phyloP scores from a whole-genome alignment of 2,329 filamentous ascomycete species.

The Cladophialophora immunda region DNA sequence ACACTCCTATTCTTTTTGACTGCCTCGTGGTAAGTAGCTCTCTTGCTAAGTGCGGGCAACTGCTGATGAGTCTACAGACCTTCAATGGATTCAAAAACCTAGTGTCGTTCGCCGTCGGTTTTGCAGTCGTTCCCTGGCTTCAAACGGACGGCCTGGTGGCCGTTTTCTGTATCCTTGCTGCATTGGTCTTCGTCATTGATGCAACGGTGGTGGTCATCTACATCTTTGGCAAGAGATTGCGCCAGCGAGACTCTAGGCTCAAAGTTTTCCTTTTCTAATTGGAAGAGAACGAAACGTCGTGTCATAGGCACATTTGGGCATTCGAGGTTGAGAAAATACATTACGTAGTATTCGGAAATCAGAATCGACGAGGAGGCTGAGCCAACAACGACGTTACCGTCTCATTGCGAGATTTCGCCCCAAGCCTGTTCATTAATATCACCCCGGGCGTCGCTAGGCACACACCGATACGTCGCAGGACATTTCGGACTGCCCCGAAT shows the following conservation, averaged over 20 bases:
- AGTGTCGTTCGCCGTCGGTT: constrained; percentile 20
- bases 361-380: no score
- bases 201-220: background rate
- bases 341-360: no score
- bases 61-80: background rate
- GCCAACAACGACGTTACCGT: no score
- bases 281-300: background rate
- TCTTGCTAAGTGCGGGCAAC: background rate
- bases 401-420: no score
- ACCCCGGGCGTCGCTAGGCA: no score
- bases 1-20: background rate
- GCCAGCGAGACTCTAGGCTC: background rate
- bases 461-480: no score
- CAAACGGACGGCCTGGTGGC: constrained; percentile 6
- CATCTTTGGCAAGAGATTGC: background rate
- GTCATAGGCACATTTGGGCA: background rate
- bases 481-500: no score
- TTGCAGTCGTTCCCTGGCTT: constrained; percentile 21
- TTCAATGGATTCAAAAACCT: constrained; percentile 28
- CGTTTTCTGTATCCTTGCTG: constrained; percentile 3
- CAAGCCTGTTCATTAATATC: no score
- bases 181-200: constrained; percentile 2
- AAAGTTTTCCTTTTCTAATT: constrained; percentile 4
- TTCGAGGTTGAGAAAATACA: no score
- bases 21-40: background rate